Evolutionary conservation across 1,139 yeast genomes (phyloP).

Genomic region (Yamadazyma trypodendri): DNA sequence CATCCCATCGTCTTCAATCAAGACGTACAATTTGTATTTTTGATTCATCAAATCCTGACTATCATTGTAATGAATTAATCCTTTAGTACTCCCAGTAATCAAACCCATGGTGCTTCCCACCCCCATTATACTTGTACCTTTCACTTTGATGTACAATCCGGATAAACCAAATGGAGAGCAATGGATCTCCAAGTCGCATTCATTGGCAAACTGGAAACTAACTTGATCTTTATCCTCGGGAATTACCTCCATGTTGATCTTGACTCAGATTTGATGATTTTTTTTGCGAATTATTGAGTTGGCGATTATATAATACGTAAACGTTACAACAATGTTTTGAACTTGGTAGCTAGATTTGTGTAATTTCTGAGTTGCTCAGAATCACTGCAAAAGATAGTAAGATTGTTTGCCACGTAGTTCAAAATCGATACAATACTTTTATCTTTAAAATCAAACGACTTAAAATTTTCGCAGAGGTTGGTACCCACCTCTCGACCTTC

Average conservation of each 20-base stretch:
- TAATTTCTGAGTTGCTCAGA: slow-evolving; percentile 16
- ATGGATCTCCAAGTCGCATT: slow-evolving; percentile 55
- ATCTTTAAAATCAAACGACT: slow-evolving; percentile 16
- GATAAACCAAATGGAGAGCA: slow-evolving; percentile 61
- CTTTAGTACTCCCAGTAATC: slow-evolving; percentile 52
- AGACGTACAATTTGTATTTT: slow-evolving; percentile 53
- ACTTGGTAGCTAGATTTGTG: slow-evolving; percentile 4
- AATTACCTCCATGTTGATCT: slow-evolving; percentile 7
- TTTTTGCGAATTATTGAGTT: not conserved
- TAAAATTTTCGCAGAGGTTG: slow-evolving; percentile 24
- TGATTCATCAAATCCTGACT: slow-evolving; percentile 47
- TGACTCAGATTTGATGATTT: not conserved
- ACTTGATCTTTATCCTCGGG: slow-evolving; percentile 21
- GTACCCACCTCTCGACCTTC: slow-evolving; percentile 22
- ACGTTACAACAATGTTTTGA: not conserved
- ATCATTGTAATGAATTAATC: slow-evolving; percentile 51
- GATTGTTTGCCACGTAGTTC: slow-evolving; percentile 31
- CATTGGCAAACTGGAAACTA: slow-evolving; percentile 48
- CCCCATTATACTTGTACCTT: slow-evolving; percentile 53
- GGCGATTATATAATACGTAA: not conserved
- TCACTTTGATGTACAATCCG: slow-evolving; percentile 51
- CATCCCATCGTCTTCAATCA: slow-evolving; percentile 48
- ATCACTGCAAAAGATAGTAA: slow-evolving; percentile 23
- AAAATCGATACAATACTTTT: slow-evolving; percentile 22
- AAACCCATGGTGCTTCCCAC: slow-evolving; percentile 61